These are phyloP conservation scores for Coemansia sp. DNA, from an alignment of 371 early-diverging fungal genomes.

Conservation along the genomic window DNA sequence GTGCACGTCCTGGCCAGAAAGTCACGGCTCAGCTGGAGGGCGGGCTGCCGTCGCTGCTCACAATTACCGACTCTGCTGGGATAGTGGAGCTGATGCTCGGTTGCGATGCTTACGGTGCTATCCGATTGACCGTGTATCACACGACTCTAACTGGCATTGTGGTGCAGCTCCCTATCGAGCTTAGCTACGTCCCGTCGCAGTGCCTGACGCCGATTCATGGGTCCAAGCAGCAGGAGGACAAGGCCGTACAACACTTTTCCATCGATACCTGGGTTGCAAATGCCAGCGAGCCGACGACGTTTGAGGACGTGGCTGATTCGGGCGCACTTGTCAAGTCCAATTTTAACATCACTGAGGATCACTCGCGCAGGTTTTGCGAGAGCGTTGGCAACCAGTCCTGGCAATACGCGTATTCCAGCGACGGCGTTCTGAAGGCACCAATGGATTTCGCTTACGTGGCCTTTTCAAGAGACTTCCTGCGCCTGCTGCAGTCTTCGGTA, in stretches of 20 bases:
- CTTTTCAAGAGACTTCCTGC: not conserved
- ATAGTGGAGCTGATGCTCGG: not conserved
- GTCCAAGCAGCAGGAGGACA: conserved; percentile 1
- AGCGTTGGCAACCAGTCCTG: conserved; percentile 88
- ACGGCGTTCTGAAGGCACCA: conserved; percentile 60
- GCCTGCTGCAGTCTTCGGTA: conserved; percentile 6
- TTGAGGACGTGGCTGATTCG: not conserved
- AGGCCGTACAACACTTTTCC: conserved; percentile 51
- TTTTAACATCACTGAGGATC: conserved; percentile 5
- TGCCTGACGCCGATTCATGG: conserved; percentile 80
- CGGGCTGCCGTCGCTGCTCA: not conserved
- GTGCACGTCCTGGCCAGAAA: conserved; percentile 66
- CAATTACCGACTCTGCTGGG: not conserved
- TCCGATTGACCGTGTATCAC: conserved; percentile 14
- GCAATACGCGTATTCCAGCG: conserved; percentile 53
- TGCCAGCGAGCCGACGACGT: conserved; percentile 6
- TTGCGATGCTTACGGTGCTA: not conserved
- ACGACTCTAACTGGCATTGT: conserved; percentile 37
- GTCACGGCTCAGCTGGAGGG: conserved; percentile 58
- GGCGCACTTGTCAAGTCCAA: not conserved
- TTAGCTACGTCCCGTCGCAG: conserved; percentile 76
- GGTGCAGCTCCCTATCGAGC: conserved; percentile 66
- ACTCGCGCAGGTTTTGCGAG: conserved; percentile 71
- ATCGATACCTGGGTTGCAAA: conserved; percentile 67
- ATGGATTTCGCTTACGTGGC: conserved; percentile 70